These are phyloP conservation scores for Crithidia thermophila DNA, from an alignment of 208 protist genomes.

Conservation along the genomic window DNA sequence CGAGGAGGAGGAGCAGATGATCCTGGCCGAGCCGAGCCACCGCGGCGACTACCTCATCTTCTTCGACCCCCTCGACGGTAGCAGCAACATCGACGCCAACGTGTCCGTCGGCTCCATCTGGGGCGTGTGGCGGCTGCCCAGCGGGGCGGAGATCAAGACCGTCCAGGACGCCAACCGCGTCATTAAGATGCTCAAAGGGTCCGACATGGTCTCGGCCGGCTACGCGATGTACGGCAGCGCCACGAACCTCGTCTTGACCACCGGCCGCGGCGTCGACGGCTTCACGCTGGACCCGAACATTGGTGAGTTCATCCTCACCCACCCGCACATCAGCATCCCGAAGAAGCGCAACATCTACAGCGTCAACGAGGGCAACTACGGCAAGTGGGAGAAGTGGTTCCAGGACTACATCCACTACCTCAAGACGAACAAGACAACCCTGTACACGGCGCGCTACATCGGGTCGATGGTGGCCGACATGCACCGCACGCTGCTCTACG, in stretches of 20 bases:
- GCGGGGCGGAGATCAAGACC: slow-evolving; percentile 76
- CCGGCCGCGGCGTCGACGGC: slow-evolving; percentile 89
- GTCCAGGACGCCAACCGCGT: slow-evolving; percentile 81
- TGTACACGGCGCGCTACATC: slow-evolving; percentile 89
- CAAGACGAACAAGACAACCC: slow-evolving; percentile 64
- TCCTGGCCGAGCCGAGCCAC: slow-evolving; percentile 60
- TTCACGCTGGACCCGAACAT: slow-evolving; percentile 96
- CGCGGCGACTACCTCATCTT: slow-evolving; percentile 93
- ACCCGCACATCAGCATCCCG: slow-evolving; percentile 93
- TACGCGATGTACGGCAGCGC: slow-evolving; percentile 97
- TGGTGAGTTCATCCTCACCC: slow-evolving; percentile 98
- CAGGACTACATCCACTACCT: slow-evolving; percentile 71
- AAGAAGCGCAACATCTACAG: slow-evolving; percentile 95
- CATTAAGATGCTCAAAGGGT: slow-evolving; percentile 64
- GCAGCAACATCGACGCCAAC: slow-evolving; percentile 97
- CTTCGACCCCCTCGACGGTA: slow-evolving; percentile 97
- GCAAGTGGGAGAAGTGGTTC: slow-evolving; percentile 82
- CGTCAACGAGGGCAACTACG: slow-evolving; percentile 96
- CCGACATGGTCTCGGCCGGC: slow-evolving; percentile 81
- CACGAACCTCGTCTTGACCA: slow-evolving; percentile 94
- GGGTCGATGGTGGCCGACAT: slow-evolving; percentile 97
- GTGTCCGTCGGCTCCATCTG: slow-evolving; percentile 96
- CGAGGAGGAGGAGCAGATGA: slow-evolving; percentile 84
- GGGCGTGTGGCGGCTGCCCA: slow-evolving; percentile 84
- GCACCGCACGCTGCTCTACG: slow-evolving; percentile 98